Evolutionary conservation across 2,329 filamentous ascomycete species (phyloP).

Genomic region (Fusarium papillatum): DNA sequence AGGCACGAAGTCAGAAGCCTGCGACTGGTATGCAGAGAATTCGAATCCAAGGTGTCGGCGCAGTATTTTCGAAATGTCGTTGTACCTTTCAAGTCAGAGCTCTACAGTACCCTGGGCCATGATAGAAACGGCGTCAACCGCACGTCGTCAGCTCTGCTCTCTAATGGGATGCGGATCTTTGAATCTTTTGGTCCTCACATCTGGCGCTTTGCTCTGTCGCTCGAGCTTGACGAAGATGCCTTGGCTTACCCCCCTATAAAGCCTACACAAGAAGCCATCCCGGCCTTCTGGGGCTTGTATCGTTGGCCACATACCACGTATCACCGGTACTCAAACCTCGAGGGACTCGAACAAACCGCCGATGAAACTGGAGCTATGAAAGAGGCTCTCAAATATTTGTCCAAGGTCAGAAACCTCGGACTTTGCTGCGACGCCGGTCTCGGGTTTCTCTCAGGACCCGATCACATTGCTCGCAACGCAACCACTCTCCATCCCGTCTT

Average conservation of each 20-base stretch:
- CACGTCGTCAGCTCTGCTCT: conserved; percentile 47
- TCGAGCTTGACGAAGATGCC: conserved; percentile 72
- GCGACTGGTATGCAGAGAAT: conserved; percentile 72
- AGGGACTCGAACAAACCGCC: conserved; percentile 72
- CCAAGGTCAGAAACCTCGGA: conserved; percentile 71
- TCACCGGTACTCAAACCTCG: conserved; percentile 69
- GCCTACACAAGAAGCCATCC: conserved; percentile 64
- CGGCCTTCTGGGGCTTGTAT: conserved; percentile 75
- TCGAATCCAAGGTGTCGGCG: conserved; percentile 67
- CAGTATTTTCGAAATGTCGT: conserved; percentile 74
- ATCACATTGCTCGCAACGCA: conserved; percentile 63
- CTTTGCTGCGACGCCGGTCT: conserved; percentile 77
- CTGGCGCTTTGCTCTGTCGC: conserved; percentile 74
- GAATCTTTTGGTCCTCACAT: conserved; percentile 72
- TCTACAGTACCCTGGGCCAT: conserved; percentile 60
- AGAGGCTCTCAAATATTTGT: conserved; percentile 69
- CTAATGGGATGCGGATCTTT: conserved; percentile 71
- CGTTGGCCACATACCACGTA: conserved; percentile 74
- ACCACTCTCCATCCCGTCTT: conserved; percentile 54
- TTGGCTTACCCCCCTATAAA: conserved; percentile 68
- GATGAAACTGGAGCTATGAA: conserved; percentile 75
- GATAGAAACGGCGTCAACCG: conserved; percentile 39
- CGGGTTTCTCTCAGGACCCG: conserved; percentile 75
- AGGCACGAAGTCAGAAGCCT: conserved; percentile 71
- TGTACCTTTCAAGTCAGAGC: conserved; percentile 74